These are phyloP conservation scores for Phytophthora citrophthora DNA, from an alignment of 352 stramenopile genomes.

Conservation along the genomic window DNA sequence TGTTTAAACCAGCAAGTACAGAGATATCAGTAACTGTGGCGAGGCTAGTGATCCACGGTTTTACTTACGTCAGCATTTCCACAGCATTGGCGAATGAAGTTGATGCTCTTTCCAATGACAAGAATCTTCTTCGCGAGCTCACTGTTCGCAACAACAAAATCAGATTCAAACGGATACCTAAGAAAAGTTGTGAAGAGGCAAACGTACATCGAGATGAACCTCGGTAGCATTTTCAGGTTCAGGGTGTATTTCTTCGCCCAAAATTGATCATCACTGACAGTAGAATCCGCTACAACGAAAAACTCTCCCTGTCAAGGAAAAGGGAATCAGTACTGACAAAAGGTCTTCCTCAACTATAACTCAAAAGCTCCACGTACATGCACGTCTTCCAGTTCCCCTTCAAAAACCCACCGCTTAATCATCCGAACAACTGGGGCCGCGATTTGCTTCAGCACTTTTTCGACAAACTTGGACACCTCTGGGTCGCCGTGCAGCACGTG, in stretches of 20 bases:
- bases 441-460: constrained; percentile 83
- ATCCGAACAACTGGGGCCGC: constrained; percentile 85
- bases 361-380: constrained; percentile 57
- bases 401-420: constrained; percentile 90
- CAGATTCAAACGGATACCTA: background rate
- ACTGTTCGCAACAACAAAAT: constrained; percentile 37
- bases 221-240: constrained; percentile 85
- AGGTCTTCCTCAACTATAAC: background rate
- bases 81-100: constrained; percentile 98
- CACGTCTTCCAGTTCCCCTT: constrained; percentile 86
- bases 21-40: background rate
- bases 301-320: constrained; percentile 71
- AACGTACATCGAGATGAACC: constrained; percentile 85
- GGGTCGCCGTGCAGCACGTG: constrained; percentile 93
- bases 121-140: constrained; percentile 94
- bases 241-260: constrained; percentile 90
- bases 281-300: constrained; percentile 82
- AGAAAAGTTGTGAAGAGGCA: background rate
- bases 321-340: background rate
- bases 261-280: constrained; percentile 79
- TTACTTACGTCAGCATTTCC: constrained; percentile 87
- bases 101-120: constrained; percentile 98
- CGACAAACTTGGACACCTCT: constrained; percentile 67
- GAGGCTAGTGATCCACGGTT: background rate
- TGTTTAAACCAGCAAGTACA: constrained; percentile 2